Evolutionary conservation across 2,329 filamentous ascomycete genomes (phyloP).

Genomic region (Penicillium capsulatum): DNA sequence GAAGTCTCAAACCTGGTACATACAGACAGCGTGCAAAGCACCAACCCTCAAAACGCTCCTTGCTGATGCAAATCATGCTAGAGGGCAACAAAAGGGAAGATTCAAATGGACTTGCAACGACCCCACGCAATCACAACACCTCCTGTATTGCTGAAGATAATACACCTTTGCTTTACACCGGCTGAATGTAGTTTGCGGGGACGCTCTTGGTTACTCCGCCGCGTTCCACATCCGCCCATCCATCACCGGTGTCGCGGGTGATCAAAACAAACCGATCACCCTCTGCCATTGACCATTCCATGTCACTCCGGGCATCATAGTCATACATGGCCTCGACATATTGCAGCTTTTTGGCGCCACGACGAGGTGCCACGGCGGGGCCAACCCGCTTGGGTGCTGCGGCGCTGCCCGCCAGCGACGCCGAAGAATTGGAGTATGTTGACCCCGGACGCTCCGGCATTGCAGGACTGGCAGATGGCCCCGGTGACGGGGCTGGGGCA

Average conservation of each 20-base stretch:
- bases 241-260: slow-evolving; percentile 82
- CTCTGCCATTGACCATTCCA: slow-evolving; percentile 84
- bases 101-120: slow-evolving; percentile 5
- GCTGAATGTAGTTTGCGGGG: slow-evolving; percentile 86
- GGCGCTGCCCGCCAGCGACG: slow-evolving; percentile 58
- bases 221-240: slow-evolving; percentile 95
- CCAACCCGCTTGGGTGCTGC: slow-evolving; percentile 71
- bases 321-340: slow-evolving; percentile 93
- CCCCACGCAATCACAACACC: slow-evolving; percentile 2
- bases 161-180: slow-evolving; percentile 50
- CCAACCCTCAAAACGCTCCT: slow-evolving; percentile 15
- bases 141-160: slow-evolving; percentile 6
- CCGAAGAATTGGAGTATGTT: slow-evolving; percentile 72
- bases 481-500: slow-evolving; percentile 45
- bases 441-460: slow-evolving; percentile 61
- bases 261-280: slow-evolving; percentile 90
- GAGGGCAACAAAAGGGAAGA: slow-evolving; percentile 5
- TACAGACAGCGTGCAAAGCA: slow-evolving; percentile 5
- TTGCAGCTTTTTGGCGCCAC: slow-evolving; percentile 87
- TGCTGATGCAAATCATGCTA: slow-evolving; percentile 20
- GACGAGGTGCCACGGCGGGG: slow-evolving; percentile 81
- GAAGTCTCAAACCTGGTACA: not conserved
- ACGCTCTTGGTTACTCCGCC: slow-evolving; percentile 83
- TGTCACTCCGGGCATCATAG: slow-evolving; percentile 78
- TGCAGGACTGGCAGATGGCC: slow-evolving; percentile 31